These are phyloP conservation scores for Sicyos edulis DNA, from an alignment of 306 rosid species.

Conservation along the genomic window DNA sequence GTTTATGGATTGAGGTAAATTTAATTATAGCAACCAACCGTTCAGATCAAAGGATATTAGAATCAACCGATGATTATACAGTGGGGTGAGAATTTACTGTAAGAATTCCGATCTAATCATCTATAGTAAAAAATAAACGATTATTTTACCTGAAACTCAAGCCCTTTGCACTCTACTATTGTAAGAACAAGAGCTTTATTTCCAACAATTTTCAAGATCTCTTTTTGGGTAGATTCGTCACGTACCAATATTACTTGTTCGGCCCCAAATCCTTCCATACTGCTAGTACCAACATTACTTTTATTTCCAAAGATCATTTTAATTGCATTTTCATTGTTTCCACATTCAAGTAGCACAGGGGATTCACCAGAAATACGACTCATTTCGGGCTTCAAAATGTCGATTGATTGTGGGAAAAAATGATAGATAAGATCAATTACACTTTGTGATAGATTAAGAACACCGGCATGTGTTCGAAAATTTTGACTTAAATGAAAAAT, in stretches of 20 bases:
- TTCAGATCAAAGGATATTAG: too few species aligned
- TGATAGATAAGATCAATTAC: conserved; percentile 53
- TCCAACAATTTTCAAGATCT: conserved; percentile 41
- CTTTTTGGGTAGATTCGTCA: conserved; percentile 46
- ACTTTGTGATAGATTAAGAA: conserved; percentile 62
- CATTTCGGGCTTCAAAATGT: conserved; percentile 60
- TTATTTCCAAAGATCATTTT: conserved; percentile 55
- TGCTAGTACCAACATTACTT: conserved; percentile 23
- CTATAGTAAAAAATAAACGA: neutral
- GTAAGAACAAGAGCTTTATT: conserved; percentile 76
- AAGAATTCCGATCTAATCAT: neutral
- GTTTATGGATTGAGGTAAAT: too few species aligned
- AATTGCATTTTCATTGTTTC: conserved; percentile 50
- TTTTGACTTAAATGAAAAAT: conserved; percentile 49
- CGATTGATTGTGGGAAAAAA: conserved; percentile 62
- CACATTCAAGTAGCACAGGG: conserved; percentile 53
- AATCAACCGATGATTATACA: too few species aligned
- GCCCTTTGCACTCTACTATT: conserved; percentile 76
- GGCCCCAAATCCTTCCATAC: conserved; percentile 70
- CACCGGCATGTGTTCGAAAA: conserved; percentile 71
- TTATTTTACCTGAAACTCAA: conserved; percentile 64
- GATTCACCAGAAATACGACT: conserved; percentile 63
- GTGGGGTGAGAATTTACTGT: neutral
- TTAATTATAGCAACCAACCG: too few species aligned
- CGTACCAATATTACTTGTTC: conserved; percentile 82